Evolutionary conservation across 2,329 filamentous ascomycete species (phyloP), one percentile per base, ranked within the genome.

Genomic region (Raffaelea arxii): DNA sequence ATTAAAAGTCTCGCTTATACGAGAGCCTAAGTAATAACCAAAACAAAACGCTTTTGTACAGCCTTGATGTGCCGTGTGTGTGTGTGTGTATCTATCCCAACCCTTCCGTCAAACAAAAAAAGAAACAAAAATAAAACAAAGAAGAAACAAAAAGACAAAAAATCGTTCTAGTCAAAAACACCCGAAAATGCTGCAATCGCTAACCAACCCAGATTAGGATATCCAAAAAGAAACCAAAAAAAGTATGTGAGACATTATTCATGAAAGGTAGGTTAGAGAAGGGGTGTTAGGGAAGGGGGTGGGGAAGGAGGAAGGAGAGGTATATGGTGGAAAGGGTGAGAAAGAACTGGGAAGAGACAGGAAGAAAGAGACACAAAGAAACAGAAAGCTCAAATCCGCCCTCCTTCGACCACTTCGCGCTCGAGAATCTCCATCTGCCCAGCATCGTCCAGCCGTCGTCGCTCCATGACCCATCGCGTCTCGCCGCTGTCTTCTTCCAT

Each of bases 401-500:
- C 69, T 3, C 77, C 77, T 50, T 77, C 72, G 10, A 86, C 72
- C 48, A 85, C 67, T 59, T 84, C 77, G 45, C 82, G 67, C 39
- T 76, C 80, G 4, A 84, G 62, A n/a, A 85, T 62, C 57, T 84
- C 78, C 45, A 82, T 62, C 59, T 83, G 72, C 1, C 82, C 82
- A 48, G 68, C 73, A 55, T 86, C 82, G 1, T 70, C 78, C 3
- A 80, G 84, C 30, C 83, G 67, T 44, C 82, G 69, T 30, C 82
- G 65, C 61, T 88, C 84, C 54, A 87, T 66, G 7, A 87, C 75
- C 84, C 83, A 87, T 40, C 80, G 66, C 46, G 71, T 74, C 52
- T 75, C 74, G 1, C 72, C 75, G 9, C 71, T 71, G 3, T 75
- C 69, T 40, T 80, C 77, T 56, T 83, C 79, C 50, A 74, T 73